Base-by-base conservation (phyloP, 2,329 filamentous ascomycete species). In the Diaporthe citri region DNA sequence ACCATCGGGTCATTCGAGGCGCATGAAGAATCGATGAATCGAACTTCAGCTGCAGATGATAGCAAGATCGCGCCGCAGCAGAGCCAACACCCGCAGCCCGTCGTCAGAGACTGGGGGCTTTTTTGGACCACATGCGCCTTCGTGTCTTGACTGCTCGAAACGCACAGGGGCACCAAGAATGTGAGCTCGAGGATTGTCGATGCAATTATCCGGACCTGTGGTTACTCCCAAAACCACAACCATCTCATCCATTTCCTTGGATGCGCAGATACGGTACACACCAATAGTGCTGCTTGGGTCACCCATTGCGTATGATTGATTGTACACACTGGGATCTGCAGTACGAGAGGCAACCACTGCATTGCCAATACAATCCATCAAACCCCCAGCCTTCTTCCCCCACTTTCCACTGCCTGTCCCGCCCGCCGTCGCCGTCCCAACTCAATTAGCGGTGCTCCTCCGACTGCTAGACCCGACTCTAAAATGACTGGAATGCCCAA, bases 11-110 rank as follows among this genome's bases (percentile, higher is more conserved):
- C 13, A 31, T 55, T 25, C 25, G 25, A 34, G 69, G 31, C 70
- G 70, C 56, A 52, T 41, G 46, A 36, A 25, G 28, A 52, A 55
- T 69, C 31, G 64, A 69, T 55, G 15, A 28, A 41, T 69, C 64
- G 48, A 28, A 55, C 22, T 39, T 52, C n/a, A 25, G n/a, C 64
- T 69, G 64, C 64, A 69, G 64, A 69, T 69, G 64, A 55, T 8
- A 41, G 46, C 64, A 39, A 69, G 64, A 69, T 69, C 64, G 34
- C 48, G n/a, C 15, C 15, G 31, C 31, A 39, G 46, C 48, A 28
- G 15, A 55, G 17, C 48, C 48, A 39, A 55, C 64, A 41, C n/a
- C 64, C 64, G 41, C 41, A 52, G 13, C 64, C 20, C 46, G n/a
- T 67, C 48, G 31, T 51, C 22, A n/a, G 25, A 51, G 22, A 25